phyloP scores from a whole-genome alignment of 2,329 filamentous ascomycete species.

The Scedosporium apiospermum region DNA sequence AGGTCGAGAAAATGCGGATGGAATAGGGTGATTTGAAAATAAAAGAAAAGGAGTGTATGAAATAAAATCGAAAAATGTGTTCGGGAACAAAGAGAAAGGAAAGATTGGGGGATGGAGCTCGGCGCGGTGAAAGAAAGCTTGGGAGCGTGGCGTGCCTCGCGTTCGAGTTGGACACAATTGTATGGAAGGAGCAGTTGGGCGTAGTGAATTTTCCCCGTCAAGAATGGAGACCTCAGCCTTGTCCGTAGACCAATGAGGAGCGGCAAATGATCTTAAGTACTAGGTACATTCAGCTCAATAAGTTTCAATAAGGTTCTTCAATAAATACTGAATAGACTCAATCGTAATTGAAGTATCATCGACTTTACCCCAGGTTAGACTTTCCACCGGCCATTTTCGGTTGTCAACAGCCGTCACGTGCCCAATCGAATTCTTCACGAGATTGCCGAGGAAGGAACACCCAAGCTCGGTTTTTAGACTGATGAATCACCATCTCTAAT shows the following conservation, averaged over 20 bases:
- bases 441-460: too few relatives aligned
- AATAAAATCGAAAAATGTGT: slow-evolving; percentile 3
- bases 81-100: slow-evolving; percentile 2
- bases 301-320: too few relatives aligned
- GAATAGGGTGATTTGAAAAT: not conserved
- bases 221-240: not conserved
- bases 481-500: too few relatives aligned
- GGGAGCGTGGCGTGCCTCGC: slow-evolving; percentile 2
- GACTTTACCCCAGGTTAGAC: too few relatives aligned
- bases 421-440: too few relatives aligned
- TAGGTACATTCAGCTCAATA: not conserved
- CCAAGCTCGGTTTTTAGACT: too few relatives aligned
- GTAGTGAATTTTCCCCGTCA: slow-evolving; percentile 1
- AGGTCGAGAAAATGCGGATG: not conserved
- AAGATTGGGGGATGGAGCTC: not conserved
- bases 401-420: too few relatives aligned
- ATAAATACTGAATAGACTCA: too few relatives aligned
- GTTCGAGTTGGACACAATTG: slow-evolving; percentile 4
- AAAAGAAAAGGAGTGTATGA: slow-evolving; percentile 3
- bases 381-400: too few relatives aligned
- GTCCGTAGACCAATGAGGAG: not conserved
- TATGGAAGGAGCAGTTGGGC: not conserved
- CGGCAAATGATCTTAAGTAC: not conserved
- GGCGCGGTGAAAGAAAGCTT: not conserved
- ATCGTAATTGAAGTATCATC: too few relatives aligned